Conservation (phyloP, 352 stramenopile species). For the Globisporangium emineosum region DNA sequence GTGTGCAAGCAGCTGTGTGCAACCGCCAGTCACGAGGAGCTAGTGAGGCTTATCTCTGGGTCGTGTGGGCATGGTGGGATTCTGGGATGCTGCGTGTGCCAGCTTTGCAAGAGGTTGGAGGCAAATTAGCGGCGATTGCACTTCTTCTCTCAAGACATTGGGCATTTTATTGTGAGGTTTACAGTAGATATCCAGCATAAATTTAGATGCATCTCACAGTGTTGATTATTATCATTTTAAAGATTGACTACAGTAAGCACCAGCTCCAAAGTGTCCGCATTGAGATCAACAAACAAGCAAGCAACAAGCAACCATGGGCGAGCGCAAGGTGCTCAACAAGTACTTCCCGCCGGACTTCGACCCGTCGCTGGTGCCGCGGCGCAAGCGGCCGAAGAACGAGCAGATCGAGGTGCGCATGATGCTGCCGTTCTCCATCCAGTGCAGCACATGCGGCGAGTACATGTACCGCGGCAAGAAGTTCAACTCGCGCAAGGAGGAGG, state of each 20-base stretch:
- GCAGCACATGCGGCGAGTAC: slow-evolving; percentile 96
- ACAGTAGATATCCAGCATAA: too few relatives aligned
- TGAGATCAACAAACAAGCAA: neutral
- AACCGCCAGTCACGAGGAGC: neutral
- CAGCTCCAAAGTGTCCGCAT: neutral
- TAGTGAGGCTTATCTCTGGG: neutral
- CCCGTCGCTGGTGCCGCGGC: slow-evolving; percentile 91
- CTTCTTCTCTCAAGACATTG: too few relatives aligned
- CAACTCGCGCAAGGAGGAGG: slow-evolving; percentile 98
- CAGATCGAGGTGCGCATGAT: slow-evolving; percentile 98
- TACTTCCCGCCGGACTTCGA: slow-evolving; percentile 99
- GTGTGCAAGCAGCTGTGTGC: neutral
- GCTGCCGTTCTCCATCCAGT: slow-evolving; percentile 98
- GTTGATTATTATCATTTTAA: neutral
- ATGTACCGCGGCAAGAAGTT: slow-evolving; percentile 99
- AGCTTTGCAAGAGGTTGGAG: too few relatives aligned
- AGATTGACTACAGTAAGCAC: neutral
- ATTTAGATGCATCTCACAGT: neutral
- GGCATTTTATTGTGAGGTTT: too few relatives aligned
- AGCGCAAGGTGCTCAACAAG: slow-evolving; percentile 99
- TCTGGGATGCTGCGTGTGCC: neutral
- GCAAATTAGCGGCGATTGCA: too few relatives aligned
- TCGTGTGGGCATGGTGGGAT: neutral
- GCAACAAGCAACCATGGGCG: slow-evolving; percentile 87
- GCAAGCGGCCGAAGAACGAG: slow-evolving; percentile 94